Percentiles rank a stretch among this genome's conserved stretches.
These are phyloP conservation scores for Colletotrichum sp. DNA, from an alignment of 2,329 filamentous ascomycete genomes.

Conservation along the genomic window DNA sequence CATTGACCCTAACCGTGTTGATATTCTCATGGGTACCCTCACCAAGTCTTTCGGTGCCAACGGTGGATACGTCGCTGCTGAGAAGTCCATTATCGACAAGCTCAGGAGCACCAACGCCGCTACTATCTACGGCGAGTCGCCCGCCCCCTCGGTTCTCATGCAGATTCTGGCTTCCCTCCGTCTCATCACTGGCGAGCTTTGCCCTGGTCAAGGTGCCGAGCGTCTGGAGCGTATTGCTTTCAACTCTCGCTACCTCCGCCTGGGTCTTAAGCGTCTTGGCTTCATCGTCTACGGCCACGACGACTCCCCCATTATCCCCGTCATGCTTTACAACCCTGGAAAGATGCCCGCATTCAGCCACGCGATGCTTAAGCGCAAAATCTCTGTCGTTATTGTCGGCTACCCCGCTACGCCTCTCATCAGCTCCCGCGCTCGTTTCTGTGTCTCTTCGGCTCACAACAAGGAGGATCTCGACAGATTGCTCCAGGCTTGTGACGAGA, in stretches of 20 bases:
- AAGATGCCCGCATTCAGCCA: conserved; percentile 99
- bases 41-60: conserved; percentile 99
- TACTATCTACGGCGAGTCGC: conserved; percentile 85
- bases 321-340: conserved; percentile 96
- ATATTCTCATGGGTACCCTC: conserved; percentile 97
- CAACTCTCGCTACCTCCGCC: conserved; percentile 97
- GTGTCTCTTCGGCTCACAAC: conserved; percentile 93
- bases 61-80: conserved; percentile 90
- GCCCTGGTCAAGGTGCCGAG: conserved; percentile 92
- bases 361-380: conserved; percentile 98
- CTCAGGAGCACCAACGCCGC: conserved; percentile 85
- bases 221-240: conserved; percentile 94
- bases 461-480: conserved; percentile 97
- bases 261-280: conserved; percentile 94
- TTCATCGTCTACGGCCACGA: conserved; percentile 98
- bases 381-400: conserved; percentile 95
- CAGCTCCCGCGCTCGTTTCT: conserved; percentile 93
- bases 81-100: conserved; percentile 92
- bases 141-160: conserved; percentile 84
- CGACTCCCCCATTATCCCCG: conserved; percentile 94
- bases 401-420: conserved; percentile 97
- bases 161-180: conserved; percentile 88
- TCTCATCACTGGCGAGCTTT: conserved; percentile 87
- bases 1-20: conserved; percentile 84
- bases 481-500: conserved; percentile 87